Conservation (phyloP, 2,329 filamentous ascomycete species). For the Claviceps capensis region DNA sequence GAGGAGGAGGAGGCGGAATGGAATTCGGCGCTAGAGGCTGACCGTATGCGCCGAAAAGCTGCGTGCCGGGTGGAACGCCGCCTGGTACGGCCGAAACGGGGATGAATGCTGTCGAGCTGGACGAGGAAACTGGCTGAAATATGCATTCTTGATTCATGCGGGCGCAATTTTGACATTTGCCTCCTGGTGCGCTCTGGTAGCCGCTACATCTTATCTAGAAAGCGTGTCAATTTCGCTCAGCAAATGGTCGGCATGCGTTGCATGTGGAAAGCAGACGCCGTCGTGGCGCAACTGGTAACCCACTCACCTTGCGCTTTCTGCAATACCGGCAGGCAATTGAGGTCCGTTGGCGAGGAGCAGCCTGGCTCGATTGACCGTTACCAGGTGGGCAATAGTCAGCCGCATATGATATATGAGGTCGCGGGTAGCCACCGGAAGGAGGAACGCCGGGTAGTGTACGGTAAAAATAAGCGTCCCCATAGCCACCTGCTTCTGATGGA, state of each 20-base stretch:
- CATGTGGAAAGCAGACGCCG: neutral
- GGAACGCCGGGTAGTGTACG: constrained; percentile 18
- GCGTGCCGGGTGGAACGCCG: constrained; percentile 42
- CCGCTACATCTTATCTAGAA: constrained; percentile 46
- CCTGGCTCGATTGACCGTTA: constrained; percentile 28
- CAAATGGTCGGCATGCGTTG: neutral
- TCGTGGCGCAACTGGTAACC: constrained; percentile 3
- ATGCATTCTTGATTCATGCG: constrained; percentile 49
- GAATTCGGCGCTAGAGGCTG: constrained; percentile 33
- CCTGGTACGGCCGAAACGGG: constrained; percentile 44
- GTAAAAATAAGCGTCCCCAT: constrained; percentile 22
- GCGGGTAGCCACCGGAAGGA: constrained; percentile 15
- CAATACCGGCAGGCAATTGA: constrained; percentile 49
- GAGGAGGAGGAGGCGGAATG: constrained; percentile 11
- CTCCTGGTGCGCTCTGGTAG: constrained; percentile 43
- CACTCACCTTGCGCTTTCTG: constrained; percentile 43
- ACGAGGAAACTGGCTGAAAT: constrained; percentile 45
- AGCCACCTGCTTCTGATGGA: constrained; percentile 11
- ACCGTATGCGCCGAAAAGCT: constrained; percentile 43
- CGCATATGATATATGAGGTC: constrained; percentile 17
- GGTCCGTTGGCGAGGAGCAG: constrained; percentile 43
- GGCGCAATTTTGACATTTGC: constrained; percentile 47
- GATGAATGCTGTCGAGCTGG: constrained; percentile 43
- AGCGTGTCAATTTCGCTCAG: neutral
- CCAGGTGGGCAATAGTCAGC: constrained; percentile 22